phyloP scores from a whole-genome alignment of 371 early-diverging fungal genomes.

The Saksenaea oblongispora region DNA sequence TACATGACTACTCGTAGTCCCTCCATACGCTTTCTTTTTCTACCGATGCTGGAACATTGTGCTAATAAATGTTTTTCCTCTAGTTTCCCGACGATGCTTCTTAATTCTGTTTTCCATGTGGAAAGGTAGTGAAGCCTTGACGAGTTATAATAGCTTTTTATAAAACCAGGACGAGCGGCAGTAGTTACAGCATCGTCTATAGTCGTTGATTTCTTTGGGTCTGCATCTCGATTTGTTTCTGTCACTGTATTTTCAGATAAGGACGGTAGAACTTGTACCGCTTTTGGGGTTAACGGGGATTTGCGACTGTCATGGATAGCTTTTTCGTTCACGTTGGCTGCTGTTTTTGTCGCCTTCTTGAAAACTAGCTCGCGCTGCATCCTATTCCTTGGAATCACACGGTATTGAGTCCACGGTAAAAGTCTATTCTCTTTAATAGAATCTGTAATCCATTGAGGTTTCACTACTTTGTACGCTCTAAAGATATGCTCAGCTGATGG shows the following conservation, averaged over 20 bases:
- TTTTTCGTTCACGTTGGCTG: neutral
- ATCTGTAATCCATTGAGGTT: conserved; percentile 79
- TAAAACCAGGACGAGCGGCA: conserved; percentile 63
- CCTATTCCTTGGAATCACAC: conserved; percentile 14
- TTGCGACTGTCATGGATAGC: neutral
- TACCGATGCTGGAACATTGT: neutral
- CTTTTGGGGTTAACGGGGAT: neutral
- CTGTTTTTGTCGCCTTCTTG: neutral
- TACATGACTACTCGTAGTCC: conserved; percentile 34
- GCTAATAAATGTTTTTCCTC: conserved; percentile 21
- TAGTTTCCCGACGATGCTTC: conserved; percentile 52
- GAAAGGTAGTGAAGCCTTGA: conserved; percentile 85
- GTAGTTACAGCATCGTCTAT: conserved; percentile 11
- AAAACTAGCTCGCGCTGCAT: conserved; percentile 32
- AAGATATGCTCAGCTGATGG: neutral
- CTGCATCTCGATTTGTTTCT: conserved; percentile 10
- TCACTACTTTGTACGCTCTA: conserved; percentile 73
- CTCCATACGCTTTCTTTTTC: conserved; percentile 6
- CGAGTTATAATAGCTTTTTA: conserved; percentile 72
- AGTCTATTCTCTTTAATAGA: conserved; percentile 56
- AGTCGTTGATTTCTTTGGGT: conserved; percentile 30
- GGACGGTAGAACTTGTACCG: neutral
- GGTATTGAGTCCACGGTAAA: conserved; percentile 70
- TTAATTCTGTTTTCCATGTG: conserved; percentile 81
- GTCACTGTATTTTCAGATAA: neutral